Conservation (phyloP, 1,139 yeast genomes). For the Sugiyamaella novakii region DNA sequence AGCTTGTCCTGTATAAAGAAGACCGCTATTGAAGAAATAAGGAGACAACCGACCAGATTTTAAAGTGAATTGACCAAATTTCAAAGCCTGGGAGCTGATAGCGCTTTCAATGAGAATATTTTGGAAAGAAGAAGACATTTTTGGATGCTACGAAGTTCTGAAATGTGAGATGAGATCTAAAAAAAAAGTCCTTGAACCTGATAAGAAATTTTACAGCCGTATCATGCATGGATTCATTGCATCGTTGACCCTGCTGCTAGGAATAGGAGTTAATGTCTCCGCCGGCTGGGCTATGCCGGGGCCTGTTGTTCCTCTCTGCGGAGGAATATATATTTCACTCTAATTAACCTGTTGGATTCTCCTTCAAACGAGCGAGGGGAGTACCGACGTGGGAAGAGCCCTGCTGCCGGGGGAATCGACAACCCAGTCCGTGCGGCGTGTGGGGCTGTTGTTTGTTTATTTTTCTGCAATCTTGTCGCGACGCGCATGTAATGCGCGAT, state of each 20-base stretch:
- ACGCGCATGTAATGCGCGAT: too few species aligned
- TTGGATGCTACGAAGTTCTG: not conserved
- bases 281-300: conserved; percentile 6
- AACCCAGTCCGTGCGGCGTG: too few species aligned
- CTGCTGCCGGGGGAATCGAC: too few species aligned
- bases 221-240: conserved; percentile 1
- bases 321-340: too few species aligned
- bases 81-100: conserved; percentile 74
- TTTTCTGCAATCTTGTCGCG: conserved; percentile 7
- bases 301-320: not conserved
- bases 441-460: conserved; percentile 12
- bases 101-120: conserved; percentile 74
- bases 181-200: not conserved
- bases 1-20: conserved; percentile 77
- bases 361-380: too few species aligned
- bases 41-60: conserved; percentile 96
- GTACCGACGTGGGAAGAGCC: too few species aligned
- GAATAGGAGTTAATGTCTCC: conserved; percentile 1
- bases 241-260: too few species aligned
- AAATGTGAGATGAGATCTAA: not conserved
- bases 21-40: conserved; percentile 92
- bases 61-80: conserved; percentile 84
- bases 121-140: conserved; percentile 40
- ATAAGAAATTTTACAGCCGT: conserved; percentile 9
- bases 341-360: not conserved